A percentile compares a stretch with the other conserved stretches of the same genome.
Conservation (phyloP, 78 protist genomes). For the Isochrysis galbana region DNA sequence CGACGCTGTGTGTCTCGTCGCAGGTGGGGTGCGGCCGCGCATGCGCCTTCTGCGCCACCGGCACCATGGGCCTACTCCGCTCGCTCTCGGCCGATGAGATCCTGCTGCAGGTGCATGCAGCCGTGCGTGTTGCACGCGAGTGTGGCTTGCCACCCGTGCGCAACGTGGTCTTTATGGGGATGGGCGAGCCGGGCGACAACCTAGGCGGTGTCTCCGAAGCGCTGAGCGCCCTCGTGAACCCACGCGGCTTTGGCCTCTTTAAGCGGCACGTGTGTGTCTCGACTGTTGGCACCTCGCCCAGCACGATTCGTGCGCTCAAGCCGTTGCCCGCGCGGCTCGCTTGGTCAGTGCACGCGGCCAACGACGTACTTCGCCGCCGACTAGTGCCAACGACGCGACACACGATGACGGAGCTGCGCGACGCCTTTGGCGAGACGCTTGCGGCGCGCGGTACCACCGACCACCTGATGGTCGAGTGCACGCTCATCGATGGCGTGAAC, state of each 20-base stretch:
- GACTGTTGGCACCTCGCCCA: conserved; percentile 56
- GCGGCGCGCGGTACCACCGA: neutral
- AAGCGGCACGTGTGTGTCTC: conserved; percentile 35
- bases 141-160: neutral
- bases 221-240: neutral
- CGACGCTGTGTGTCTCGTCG: conserved; percentile 64
- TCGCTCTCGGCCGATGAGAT: conserved; percentile 11
- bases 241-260: neutral
- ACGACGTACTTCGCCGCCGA: conserved; percentile 37
- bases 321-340: conserved; percentile 43
- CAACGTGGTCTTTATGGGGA: conserved; percentile 62
- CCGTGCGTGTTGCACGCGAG: neutral
- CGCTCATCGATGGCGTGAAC: conserved; percentile 13
- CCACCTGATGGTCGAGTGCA: neutral
- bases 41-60: conserved; percentile 75
- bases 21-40: conserved; percentile 71
- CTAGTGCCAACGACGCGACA: conserved; percentile 55
- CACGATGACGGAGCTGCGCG: neutral
- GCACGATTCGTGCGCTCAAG: neutral
- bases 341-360: conserved; percentile 64
- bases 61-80: conserved; percentile 33
- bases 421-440: neutral
- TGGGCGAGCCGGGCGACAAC: conserved; percentile 72
- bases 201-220: neutral
- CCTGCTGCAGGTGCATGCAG: neutral